These are phyloP conservation scores for Kodamaea fukazawae DNA, from an alignment of 805 yeast genomes.

Conservation along the genomic window DNA sequence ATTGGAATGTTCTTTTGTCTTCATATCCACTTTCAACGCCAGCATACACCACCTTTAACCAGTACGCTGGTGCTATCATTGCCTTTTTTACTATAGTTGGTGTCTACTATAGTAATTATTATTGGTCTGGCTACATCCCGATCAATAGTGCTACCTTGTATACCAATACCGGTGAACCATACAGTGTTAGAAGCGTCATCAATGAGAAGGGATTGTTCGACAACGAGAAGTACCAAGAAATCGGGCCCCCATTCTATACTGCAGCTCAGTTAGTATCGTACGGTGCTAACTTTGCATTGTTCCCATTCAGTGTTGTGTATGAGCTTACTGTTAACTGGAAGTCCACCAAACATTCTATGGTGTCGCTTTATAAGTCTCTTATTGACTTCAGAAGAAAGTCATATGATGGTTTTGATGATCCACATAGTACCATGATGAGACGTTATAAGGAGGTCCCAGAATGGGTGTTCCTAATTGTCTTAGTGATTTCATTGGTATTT, in stretches of 20 bases:
- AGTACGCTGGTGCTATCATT: conserved; percentile 23
- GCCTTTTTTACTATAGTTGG: conserved; percentile 24
- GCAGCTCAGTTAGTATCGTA: conserved; percentile 22
- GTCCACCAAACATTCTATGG: conserved; percentile 15
- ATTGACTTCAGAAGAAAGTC: conserved; percentile 22
- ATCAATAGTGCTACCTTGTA: conserved; percentile 21
- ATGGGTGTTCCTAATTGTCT: conserved; percentile 25
- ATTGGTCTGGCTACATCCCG: conserved; percentile 30
- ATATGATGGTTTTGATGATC: conserved; percentile 32
- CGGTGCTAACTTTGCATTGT: conserved; percentile 22
- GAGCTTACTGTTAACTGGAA: conserved; percentile 15
- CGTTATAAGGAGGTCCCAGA: conserved; percentile 36
- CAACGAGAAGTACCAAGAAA: conserved; percentile 16
- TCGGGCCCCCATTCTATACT: conserved; percentile 22
- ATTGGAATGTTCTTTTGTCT: conserved; percentile 24
- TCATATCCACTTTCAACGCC: conserved; percentile 20
- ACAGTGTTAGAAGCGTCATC: conserved; percentile 16
- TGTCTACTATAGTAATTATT: conserved; percentile 25
- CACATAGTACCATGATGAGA: conserved; percentile 32
- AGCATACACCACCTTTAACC: conserved; percentile 23
- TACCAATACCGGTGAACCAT: conserved; percentile 23
- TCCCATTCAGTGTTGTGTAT: conserved; percentile 25
- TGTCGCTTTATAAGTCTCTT: conserved; percentile 14
- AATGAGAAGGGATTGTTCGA: conserved; percentile 12
- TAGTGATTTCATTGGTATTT: conserved; percentile 28